Conservation (phyloP, 1,284 basidiomycete species). For the Boletus sp. region DNA sequence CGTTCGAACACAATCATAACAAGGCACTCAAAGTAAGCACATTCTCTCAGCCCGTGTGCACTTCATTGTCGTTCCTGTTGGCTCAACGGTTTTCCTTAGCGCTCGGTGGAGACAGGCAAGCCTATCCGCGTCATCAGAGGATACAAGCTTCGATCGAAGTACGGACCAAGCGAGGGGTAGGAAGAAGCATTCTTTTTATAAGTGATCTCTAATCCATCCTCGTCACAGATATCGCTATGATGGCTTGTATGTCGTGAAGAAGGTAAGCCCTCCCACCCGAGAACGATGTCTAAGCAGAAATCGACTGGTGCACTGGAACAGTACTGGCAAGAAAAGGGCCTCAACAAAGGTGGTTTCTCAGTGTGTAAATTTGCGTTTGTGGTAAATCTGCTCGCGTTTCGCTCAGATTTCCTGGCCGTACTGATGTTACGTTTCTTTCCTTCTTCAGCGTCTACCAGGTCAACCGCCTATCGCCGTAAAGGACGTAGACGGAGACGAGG, state of each 20-base stretch:
- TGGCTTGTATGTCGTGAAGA: slow-evolving; percentile 74
- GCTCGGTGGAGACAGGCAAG: slow-evolving; percentile 65
- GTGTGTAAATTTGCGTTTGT: slow-evolving; percentile 81
- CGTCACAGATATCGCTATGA: slow-evolving; percentile 73
- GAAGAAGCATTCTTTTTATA: slow-evolving; percentile 9
- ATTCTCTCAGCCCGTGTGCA: neutral
- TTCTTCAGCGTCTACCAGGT: slow-evolving; percentile 42
- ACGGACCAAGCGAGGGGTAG: slow-evolving; percentile 70
- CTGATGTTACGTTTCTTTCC: too few relatives aligned
- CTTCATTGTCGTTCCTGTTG: neutral
- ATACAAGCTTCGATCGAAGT: slow-evolving; percentile 66
- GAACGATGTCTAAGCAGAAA: neutral
- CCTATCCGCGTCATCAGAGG: slow-evolving; percentile 82
- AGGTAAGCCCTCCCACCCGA: slow-evolving; percentile 37
- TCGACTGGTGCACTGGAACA: slow-evolving; percentile 22
- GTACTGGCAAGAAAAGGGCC: slow-evolving; percentile 68
- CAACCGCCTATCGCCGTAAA: slow-evolving; percentile 54
- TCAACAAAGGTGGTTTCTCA: slow-evolving; percentile 58
- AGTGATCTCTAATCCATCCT: neutral
- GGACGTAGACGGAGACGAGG: slow-evolving; percentile 16
- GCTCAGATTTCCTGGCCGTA: neutral
- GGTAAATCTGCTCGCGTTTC: slow-evolving; percentile 37
- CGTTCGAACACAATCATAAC: slow-evolving; percentile 69
- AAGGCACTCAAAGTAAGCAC: slow-evolving; percentile 55
- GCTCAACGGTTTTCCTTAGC: slow-evolving; percentile 36